Conservation (phyloP, 148 eudicot genomes). For the Drosera capensis region DNA sequence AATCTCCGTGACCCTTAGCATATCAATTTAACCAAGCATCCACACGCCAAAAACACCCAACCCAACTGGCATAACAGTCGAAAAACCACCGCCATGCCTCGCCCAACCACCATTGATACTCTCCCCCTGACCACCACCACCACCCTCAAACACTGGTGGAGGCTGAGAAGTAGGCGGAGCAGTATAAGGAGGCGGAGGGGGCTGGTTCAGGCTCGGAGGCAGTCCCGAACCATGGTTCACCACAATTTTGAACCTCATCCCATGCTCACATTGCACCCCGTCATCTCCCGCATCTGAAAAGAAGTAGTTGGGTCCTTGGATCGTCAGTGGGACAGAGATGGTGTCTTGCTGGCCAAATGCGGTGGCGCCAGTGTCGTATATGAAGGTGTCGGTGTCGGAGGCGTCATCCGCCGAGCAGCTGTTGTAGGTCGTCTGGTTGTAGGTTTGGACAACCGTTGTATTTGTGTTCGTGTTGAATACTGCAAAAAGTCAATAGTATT, state of each 20-base stretch:
- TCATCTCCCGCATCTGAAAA: slow-evolving; percentile 49
- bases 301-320: slow-evolving; percentile 48
- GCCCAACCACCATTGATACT: slow-evolving; percentile 8
- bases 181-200: slow-evolving; percentile 62
- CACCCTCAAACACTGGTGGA: slow-evolving; percentile 25
- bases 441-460: slow-evolving; percentile 62
- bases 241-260: slow-evolving; percentile 46
- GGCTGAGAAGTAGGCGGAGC: slow-evolving; percentile 37
- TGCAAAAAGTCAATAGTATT: no score
- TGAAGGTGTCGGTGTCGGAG: slow-evolving; percentile 30
- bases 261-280: slow-evolving; percentile 40
- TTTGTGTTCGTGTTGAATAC: slow-evolving; percentile 69
- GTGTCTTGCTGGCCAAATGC: slow-evolving; percentile 15
- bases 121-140: slow-evolving; percentile 23
- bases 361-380: slow-evolving; percentile 24
- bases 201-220: slow-evolving; percentile 75
- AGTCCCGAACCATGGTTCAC: slow-evolving; percentile 58
- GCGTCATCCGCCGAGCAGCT: slow-evolving; percentile 41
- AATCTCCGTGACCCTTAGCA: no score
- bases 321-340: slow-evolving; percentile 32
- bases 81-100: slow-evolving; percentile 2
- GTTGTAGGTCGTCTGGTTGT: slow-evolving; percentile 39
- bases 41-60: no score
- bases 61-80: no score
- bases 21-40: no score